Base-by-base conservation (phyloP, 306 rosid genomes). In the Dalbergia cochinchinensis region DNA sequence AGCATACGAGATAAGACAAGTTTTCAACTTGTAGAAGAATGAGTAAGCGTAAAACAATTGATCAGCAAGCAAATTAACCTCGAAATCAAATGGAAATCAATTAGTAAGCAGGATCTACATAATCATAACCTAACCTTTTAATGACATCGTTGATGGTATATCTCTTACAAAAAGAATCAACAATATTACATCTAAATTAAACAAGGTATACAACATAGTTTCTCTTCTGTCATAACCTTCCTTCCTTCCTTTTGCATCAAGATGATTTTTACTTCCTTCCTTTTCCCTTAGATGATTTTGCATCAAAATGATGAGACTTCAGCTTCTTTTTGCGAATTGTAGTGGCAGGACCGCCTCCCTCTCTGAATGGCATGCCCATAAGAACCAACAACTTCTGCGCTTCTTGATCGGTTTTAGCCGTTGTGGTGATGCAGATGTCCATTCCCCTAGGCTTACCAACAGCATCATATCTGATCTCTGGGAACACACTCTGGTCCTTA, bases 351-450 rank as follows among this genome's bases (percentile, higher is more conserved):
- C 93, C 91, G 77, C 80, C 83, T 41, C 91, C 90, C 80, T 92
- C 96, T 87, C 91, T 87, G 88, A 92, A 92, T 22, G 99, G 99
- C 97, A 94, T 94, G 22, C 97, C 99, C 99, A 92, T 90, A 39
- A 91, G 95, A 79, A 92, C 90, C 80, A 91, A 70, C 14, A 94
- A 92, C 66, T 26, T 87, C 35, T 85, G 92, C 19, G 86, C 97
- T 86, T 94, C 99, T 84, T 92, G 84, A 80, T 94, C 99, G 0
- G 95, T 86, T 78, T 87, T 79, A 8, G 97, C 97, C 1, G 97
- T 90, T 5, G 99, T 92, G 11, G 50, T 10, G 39, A 94, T 94
- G 82, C 97, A 91, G 74, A 95, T 72, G 69, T 95, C 99, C 99
- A 95, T 95, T 84, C 98, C 99, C 87, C 93, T 89, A n/a, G 93